Percentiles rank a stretch among this genome's conserved stretches.
Evolutionary conservation across 331 rosid genomes (phyloP).

Genomic region (Rosa hybrid): DNA sequence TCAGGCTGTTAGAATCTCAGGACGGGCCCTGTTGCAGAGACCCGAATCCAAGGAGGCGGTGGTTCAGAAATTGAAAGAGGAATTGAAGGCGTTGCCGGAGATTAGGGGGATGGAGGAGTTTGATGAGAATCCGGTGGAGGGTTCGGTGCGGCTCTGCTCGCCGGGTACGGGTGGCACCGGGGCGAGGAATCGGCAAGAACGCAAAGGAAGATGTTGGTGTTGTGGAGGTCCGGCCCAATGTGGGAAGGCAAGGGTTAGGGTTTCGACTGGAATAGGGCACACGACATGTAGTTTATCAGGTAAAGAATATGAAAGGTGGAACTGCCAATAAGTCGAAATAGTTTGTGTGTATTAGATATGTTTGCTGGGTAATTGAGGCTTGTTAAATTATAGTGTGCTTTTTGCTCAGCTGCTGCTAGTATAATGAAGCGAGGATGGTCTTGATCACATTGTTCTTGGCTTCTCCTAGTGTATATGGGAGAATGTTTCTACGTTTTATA

Average conservation of each 20-base stretch:
- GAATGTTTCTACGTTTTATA: neutral
- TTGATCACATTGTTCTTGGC: neutral
- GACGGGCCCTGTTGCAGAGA: constrained; percentile 4
- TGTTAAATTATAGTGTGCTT: too few relatives aligned
- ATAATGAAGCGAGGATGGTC: neutral
- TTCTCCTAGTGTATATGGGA: neutral
- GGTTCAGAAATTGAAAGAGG: constrained; percentile 59
- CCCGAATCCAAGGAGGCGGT: neutral
- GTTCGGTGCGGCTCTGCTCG: constrained; percentile 71
- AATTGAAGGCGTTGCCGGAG: constrained; percentile 57
- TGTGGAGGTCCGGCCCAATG: neutral
- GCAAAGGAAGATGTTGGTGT: neutral
- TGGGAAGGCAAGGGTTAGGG: neutral
- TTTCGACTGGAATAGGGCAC: neutral
- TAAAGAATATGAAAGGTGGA: neutral
- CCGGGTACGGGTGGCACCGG: constrained; percentile 49
- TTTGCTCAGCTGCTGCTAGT: neutral
- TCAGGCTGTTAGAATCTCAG: too few relatives aligned
- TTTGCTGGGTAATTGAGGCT: neutral
- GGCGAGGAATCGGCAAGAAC: neutral
- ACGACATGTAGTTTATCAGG: neutral
- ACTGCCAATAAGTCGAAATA: neutral
- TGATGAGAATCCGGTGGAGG: constrained; percentile 65
- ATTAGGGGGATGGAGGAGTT: constrained; percentile 64
- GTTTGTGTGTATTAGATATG: too few relatives aligned